Percentiles rank a stretch among this genome's conserved stretches.
Conservation (phyloP, 2,329 filamentous ascomycete species). For the Macroventuria anomochaeta region DNA sequence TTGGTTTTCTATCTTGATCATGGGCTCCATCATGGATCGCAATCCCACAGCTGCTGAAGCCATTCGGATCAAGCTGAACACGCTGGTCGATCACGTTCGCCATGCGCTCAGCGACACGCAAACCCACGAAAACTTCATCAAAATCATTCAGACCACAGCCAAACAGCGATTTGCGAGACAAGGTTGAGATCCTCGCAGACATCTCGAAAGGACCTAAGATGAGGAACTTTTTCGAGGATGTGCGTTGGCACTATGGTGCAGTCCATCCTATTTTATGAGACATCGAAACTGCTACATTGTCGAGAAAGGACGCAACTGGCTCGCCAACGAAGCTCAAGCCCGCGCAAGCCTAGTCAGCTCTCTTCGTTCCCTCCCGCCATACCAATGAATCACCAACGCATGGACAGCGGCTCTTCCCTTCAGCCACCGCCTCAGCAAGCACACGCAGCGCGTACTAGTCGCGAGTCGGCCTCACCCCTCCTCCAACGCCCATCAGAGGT, state of each 20-base stretch:
- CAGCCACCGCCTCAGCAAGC: neutral
- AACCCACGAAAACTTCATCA: conserved; percentile 38
- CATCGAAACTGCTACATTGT: conserved; percentile 53
- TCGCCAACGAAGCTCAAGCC: conserved; percentile 42
- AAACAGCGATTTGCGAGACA: conserved; percentile 28
- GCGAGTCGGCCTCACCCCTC: conserved; percentile 14
- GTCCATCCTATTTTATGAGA: conserved; percentile 53
- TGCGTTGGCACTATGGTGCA: conserved; percentile 51
- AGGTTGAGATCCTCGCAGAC: conserved; percentile 34
- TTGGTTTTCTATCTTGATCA: conserved; percentile 56
- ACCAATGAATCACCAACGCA: conserved; percentile 12
- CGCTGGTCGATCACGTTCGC: conserved; percentile 48
- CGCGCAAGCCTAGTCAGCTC: conserved; percentile 42
- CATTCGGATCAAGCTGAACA: conserved; percentile 50
- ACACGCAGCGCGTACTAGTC: conserved; percentile 1
- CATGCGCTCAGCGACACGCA: conserved; percentile 38
- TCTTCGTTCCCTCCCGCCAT: conserved; percentile 29
- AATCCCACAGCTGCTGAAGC: conserved; percentile 54
- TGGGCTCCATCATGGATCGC: conserved; percentile 55
- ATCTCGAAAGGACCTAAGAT: conserved; percentile 28
- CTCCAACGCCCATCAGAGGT: conserved; percentile 19
- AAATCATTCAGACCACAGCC: conserved; percentile 34
- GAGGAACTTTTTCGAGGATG: conserved; percentile 46
- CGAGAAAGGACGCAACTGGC: conserved; percentile 49
- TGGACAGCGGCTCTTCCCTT: conserved; percentile 22